Percentiles rank a stretch among this genome's conserved stretches.
These are phyloP conservation scores for Talaromyces marneffei DNA, from an alignment of 2,329 filamentous ascomycete genomes.

Conservation along the genomic window DNA sequence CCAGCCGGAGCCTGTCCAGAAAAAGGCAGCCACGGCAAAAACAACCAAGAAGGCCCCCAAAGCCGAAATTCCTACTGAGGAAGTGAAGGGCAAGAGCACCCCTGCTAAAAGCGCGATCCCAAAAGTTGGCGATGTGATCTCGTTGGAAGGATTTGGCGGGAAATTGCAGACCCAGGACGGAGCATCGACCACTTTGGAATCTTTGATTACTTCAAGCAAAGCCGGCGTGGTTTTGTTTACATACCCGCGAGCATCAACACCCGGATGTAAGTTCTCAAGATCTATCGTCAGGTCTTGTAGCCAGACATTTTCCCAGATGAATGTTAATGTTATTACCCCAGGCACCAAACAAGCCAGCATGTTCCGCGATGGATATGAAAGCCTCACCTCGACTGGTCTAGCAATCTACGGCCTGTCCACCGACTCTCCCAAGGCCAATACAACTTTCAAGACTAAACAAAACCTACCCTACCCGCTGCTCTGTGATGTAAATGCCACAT, in stretches of 20 bases:
- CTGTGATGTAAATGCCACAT: constrained; percentile 67
- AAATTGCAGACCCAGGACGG: constrained; percentile 84
- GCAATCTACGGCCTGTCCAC: constrained; percentile 84
- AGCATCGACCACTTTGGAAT: constrained; percentile 68
- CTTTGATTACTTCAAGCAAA: constrained; percentile 76
- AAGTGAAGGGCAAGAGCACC: constrained; percentile 22
- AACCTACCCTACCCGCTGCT: constrained; percentile 81
- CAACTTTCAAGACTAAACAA: constrained; percentile 86
- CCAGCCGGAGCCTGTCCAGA: constrained; percentile 36
- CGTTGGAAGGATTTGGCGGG: constrained; percentile 53
- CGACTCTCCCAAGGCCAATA: constrained; percentile 87
- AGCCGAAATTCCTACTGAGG: background rate
- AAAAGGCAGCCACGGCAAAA: constrained; percentile 18
- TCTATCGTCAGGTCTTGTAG: background rate
- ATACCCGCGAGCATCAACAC: constrained; percentile 90
- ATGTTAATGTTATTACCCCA: constrained; percentile 32
- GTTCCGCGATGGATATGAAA: constrained; percentile 78
- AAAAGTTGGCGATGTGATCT: constrained; percentile 47
- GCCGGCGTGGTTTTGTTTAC: constrained; percentile 87
- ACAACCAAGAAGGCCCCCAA: constrained; percentile 16
- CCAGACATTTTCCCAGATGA: background rate
- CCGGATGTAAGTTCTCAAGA: constrained; percentile 66
- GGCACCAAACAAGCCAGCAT: constrained; percentile 90
- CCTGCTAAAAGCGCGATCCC: constrained; percentile 22
- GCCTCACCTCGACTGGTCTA: constrained; percentile 71